Evolutionary conservation across 306 rosid species (phyloP).

Genomic region (Canavalia gladiata): DNA sequence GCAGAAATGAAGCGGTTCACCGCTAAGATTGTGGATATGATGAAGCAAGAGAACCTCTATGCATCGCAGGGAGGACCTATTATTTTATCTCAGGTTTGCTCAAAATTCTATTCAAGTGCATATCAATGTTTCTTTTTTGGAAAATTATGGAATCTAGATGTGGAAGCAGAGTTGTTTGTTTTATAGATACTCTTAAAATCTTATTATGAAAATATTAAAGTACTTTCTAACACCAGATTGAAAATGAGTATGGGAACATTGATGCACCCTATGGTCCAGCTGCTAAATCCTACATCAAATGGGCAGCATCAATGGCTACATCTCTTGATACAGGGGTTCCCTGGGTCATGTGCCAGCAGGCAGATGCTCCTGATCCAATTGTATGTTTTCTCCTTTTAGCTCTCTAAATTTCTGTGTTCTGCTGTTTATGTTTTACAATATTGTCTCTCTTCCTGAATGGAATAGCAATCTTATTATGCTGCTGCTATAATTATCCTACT

Average conservation of each 20-base stretch:
- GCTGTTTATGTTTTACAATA: neutral
- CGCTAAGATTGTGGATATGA: constrained; percentile 79
- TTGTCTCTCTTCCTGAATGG: neutral
- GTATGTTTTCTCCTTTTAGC: constrained; percentile 58
- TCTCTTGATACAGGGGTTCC: constrained; percentile 95
- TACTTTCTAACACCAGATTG: constrained; percentile 61
- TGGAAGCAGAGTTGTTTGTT: constrained; percentile 4
- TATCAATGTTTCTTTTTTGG: neutral
- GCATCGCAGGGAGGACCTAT: constrained; percentile 97
- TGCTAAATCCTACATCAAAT: constrained; percentile 74
- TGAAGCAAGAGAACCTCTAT: constrained; percentile 87
- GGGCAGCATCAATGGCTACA: constrained; percentile 95
- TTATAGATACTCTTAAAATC: neutral
- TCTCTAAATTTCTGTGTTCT: neutral
- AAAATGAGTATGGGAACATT: constrained; percentile 89
- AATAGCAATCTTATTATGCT: constrained; percentile 1
- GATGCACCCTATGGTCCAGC: constrained; percentile 65
- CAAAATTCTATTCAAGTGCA: constrained; percentile 3
- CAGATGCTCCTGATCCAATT: constrained; percentile 91
- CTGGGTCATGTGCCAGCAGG: constrained; percentile 98
- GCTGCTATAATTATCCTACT: constrained; percentile 17
- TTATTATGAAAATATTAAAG: neutral
- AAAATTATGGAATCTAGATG: neutral
- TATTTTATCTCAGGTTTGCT: constrained; percentile 88
- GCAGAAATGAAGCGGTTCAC: constrained; percentile 90